Base-by-base conservation (phyloP, 345 rosid species). In the Acer yangbiense region DNA sequence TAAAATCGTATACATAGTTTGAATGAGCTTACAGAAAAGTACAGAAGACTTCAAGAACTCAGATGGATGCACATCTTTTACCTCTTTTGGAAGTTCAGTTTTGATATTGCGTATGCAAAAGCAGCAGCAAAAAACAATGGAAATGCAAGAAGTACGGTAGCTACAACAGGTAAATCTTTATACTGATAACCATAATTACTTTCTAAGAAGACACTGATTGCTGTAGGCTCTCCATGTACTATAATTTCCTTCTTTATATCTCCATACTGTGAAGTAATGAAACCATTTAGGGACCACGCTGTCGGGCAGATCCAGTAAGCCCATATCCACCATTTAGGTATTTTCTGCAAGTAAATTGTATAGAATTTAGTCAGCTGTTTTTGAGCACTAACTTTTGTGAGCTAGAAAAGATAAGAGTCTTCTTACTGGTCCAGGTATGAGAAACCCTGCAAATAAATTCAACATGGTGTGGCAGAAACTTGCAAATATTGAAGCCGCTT, bases 321-420 rank as follows among this genome's bases (percentile, higher is more conserved):
- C 89, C 89, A 84, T 2, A 55, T 52, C 92, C 89, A 89, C 92
- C 89, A 85, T 29, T 72, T 81, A 13, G 90, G 88, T 9, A 85
- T 65, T 65, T 69, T 7, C 90, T 87, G 84, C 83, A 77, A 25
- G 32, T 20, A 32, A 61, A 55, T 64, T 16, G 50, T 23, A 35
- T 23, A n/a, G 29, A 10, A 7, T 20, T 57, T n/a, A 17, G 14
- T 71, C n/a, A 32, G 41, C 17, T 35, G 3, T 35, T 35, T 23
- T 39, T 18, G 7, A n/a, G 9, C 52, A n/a, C 6, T 21, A 68
- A 21, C 27, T 2, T 66, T 55, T 44, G 10, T 10, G 21, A 65
- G 41, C 21, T 75, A 62, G 58, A 54, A 25, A 52, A 0, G 55
- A 57, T 43, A 0, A 43, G 48, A 62, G 44, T 18, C 5, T 32